Evolutionary conservation across 306 rosid genomes (phyloP).

Genomic region (Lathyrus tuberosus): DNA sequence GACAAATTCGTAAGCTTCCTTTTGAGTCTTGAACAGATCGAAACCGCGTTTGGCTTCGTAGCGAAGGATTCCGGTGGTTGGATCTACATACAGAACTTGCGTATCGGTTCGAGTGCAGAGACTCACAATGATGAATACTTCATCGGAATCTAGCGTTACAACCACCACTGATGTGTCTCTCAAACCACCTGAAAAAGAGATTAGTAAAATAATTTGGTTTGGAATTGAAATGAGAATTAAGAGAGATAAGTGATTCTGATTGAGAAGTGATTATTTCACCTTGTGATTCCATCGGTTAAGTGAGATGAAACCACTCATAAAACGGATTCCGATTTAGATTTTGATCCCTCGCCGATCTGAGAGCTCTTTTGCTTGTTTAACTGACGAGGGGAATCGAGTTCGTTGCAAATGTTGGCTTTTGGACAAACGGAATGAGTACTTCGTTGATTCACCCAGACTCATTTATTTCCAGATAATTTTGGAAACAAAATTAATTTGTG

Average conservation of each 20-base stretch:
- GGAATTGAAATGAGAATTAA: neutral
- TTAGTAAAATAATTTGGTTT: neutral
- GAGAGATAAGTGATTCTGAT: neutral
- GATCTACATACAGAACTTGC: slow-evolving; percentile 84
- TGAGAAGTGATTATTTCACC: neutral
- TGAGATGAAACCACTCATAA: slow-evolving; percentile 13
- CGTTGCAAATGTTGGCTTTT: neutral
- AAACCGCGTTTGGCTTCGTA: slow-evolving; percentile 57
- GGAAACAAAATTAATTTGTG: neutral
- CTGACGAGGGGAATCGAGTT: slow-evolving; percentile 1
- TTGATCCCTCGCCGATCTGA: neutral
- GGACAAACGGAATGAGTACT: too few relatives aligned
- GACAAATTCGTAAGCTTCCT: slow-evolving; percentile 64
- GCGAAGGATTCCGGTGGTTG: slow-evolving; percentile 86
- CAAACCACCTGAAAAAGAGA: slow-evolving; percentile 51
- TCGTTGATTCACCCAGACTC: neutral
- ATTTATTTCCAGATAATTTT: slow-evolving; percentile 4
- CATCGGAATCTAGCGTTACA: slow-evolving; percentile 79
- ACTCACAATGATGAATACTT: slow-evolving; percentile 69
- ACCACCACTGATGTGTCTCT: slow-evolving; percentile 75
- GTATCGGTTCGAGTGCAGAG: slow-evolving; percentile 65
- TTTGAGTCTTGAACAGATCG: slow-evolving; percentile 75
- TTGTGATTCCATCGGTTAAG: slow-evolving; percentile 31
- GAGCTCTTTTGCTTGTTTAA: neutral
- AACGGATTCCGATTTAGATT: neutral